Evolutionary conservation across 768 basidiomycete species (phyloP).

Genomic region (Favolaschia claudopus): DNA sequence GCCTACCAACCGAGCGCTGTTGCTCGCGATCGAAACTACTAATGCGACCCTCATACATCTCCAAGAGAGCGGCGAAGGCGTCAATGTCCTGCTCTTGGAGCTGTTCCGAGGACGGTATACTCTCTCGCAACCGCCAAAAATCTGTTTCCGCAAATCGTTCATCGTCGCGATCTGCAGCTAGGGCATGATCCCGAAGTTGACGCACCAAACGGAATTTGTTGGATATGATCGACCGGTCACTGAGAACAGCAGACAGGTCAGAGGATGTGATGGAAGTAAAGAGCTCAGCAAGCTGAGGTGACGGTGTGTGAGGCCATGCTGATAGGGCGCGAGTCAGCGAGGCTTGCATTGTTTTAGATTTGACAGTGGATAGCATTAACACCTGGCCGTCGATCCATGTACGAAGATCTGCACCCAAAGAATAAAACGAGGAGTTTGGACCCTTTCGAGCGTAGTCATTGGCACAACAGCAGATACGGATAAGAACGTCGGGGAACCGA

Average conservation of each 20-base stretch:
- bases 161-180: constrained; percentile 44
- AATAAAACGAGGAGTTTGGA: constrained; percentile 35
- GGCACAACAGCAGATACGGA: constrained; percentile 69
- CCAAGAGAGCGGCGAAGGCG: constrained; percentile 74
- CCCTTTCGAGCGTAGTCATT: constrained; percentile 57
- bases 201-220: constrained; percentile 83
- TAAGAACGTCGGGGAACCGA: constrained; percentile 69
- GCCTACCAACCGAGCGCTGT: constrained; percentile 52
- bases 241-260: constrained; percentile 61
- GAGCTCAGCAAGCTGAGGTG: constrained; percentile 51
- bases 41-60: constrained; percentile 64
- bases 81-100: constrained; percentile 74
- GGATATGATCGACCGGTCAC: constrained; percentile 64
- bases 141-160: constrained; percentile 62
- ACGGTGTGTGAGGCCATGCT: constrained; percentile 78
- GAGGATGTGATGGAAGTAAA: constrained; percentile 54
- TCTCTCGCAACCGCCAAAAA: constrained; percentile 88
- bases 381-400: constrained; percentile 71
- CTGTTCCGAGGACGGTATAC: constrained; percentile 62
- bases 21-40: constrained; percentile 66
- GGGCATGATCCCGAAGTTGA: constrained; percentile 60
- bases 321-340: constrained; percentile 65
- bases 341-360: constrained; percentile 10
- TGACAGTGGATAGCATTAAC: constrained; percentile 45
- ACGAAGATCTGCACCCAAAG: constrained; percentile 57